These are phyloP conservation scores for Aspergillus avenaceus DNA, from an alignment of 495 filamentous ascomycete species.

Conservation along the genomic window DNA sequence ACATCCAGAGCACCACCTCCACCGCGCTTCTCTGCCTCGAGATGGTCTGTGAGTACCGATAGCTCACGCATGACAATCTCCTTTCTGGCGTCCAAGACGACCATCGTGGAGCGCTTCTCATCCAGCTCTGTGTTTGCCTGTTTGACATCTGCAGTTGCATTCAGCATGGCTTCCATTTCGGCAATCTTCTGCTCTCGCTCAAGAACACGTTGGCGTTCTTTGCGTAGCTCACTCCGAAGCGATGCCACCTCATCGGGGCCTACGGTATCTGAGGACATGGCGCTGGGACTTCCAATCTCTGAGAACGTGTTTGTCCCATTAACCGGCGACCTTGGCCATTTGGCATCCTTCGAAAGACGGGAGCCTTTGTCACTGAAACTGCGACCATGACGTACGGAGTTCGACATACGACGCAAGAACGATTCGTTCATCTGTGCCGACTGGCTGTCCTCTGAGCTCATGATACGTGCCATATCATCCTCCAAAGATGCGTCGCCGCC, in stretches of 20 bases:
- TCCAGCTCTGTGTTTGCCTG: slow-evolving; percentile 79
- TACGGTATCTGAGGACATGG: slow-evolving; percentile 49
- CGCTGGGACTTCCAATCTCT: slow-evolving; percentile 73
- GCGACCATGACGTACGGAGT: slow-evolving; percentile 88
- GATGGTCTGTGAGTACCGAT: slow-evolving; percentile 76
- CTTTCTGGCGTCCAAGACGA: slow-evolving; percentile 88
- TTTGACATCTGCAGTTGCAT: slow-evolving; percentile 73
- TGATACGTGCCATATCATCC: slow-evolving; percentile 81
- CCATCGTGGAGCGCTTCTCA: slow-evolving; percentile 94
- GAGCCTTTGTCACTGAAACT: slow-evolving; percentile 73
- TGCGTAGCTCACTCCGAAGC: slow-evolving; percentile 73
- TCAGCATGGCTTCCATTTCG: slow-evolving; percentile 72
- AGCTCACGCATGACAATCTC: slow-evolving; percentile 94
- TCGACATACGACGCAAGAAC: slow-evolving; percentile 83
- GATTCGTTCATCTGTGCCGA: slow-evolving; percentile 47
- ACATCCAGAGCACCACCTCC: slow-evolving; percentile 61
- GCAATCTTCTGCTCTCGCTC: slow-evolving; percentile 75
- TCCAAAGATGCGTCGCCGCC: slow-evolving; percentile 83
- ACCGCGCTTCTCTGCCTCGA: slow-evolving; percentile 62
- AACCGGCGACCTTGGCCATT: slow-evolving; percentile 70
- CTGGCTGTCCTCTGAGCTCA: slow-evolving; percentile 64
- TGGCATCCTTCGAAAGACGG: slow-evolving; percentile 42
- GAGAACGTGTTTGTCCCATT: slow-evolving; percentile 56
- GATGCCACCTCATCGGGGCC: slow-evolving; percentile 66
- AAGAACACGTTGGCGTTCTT: slow-evolving; percentile 72